Conservation (phyloP, 495 filamentous ascomycete genomes). For the Neurospora terricola region DNA sequence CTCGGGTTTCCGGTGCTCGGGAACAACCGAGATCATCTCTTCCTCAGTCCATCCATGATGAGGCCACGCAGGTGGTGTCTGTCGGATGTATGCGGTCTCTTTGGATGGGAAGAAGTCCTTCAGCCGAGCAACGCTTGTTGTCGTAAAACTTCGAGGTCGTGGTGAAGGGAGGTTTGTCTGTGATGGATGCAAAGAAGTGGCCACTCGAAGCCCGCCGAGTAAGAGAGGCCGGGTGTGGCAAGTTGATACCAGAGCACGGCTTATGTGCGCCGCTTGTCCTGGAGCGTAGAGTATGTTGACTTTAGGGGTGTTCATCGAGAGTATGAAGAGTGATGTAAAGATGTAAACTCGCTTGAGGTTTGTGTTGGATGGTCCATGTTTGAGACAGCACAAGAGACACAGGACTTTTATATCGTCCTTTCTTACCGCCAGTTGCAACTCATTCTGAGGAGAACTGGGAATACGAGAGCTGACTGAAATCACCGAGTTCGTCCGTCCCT, state of each 20-base stretch:
- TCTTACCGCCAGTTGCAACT: not conserved
- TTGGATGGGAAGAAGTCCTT: constrained; percentile 39
- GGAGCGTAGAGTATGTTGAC: constrained; percentile 24
- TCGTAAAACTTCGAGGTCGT: constrained; percentile 29
- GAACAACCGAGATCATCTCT: constrained; percentile 34
- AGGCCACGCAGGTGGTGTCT: constrained; percentile 52
- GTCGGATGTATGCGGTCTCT: constrained; percentile 35
- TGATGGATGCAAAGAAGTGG: constrained; percentile 1
- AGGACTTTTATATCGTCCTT: not conserved
- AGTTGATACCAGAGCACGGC: constrained; percentile 17
- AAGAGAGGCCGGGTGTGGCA: constrained; percentile 5
- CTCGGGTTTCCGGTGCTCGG: constrained; percentile 26
- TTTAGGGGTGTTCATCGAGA: constrained; percentile 18
- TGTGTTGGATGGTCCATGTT: not conserved
- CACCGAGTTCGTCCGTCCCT: not conserved
- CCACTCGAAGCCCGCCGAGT: constrained; percentile 15
- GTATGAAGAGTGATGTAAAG: not conserved
- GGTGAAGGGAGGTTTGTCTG: not conserved
- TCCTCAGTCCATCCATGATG: constrained; percentile 52
- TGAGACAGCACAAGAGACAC: not conserved
- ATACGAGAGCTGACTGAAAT: not conserved
- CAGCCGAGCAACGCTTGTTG: constrained; percentile 26
- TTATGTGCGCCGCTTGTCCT: constrained; percentile 24
- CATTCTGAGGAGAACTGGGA: not conserved
- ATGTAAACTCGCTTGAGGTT: not conserved